Conservation (phyloP, 2,329 filamentous ascomycete species). For the Alternaria tenuissima region DNA sequence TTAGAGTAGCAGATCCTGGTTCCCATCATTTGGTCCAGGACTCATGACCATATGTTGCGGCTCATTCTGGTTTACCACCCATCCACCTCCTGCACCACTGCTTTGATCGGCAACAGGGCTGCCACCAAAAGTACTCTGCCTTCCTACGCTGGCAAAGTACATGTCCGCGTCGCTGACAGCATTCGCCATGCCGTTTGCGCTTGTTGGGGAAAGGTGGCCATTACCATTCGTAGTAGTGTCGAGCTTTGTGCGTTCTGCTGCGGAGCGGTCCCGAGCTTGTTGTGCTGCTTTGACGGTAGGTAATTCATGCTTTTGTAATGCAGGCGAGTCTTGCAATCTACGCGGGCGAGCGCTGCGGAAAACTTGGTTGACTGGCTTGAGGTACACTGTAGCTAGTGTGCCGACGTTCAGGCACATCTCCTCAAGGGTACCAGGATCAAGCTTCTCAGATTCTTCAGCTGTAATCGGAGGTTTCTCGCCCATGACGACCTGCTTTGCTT, state of each 20-base stretch:
- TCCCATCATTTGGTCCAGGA: conserved; percentile 39
- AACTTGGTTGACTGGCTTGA: conserved; percentile 96
- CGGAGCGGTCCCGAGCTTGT: conserved; percentile 43
- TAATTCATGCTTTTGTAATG: conserved; percentile 77
- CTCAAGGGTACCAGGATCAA: conserved; percentile 89
- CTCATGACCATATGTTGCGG: conserved; percentile 42
- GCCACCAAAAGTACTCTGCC: conserved; percentile 49
- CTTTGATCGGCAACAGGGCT: conserved; percentile 43
- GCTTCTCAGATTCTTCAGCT: conserved; percentile 85
- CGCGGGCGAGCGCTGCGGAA: conserved; percentile 88
- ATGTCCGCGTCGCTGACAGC: conserved; percentile 86
- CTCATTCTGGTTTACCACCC: conserved; percentile 49
- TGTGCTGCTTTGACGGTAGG: conserved; percentile 63
- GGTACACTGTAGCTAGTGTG: conserved; percentile 94
- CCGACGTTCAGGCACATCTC: conserved; percentile 98
- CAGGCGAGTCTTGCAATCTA: conserved; percentile 81
- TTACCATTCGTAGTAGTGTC: conserved; percentile 42
- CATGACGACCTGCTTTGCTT: conserved; percentile 91
- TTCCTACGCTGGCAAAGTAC: conserved; percentile 75
- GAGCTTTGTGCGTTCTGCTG: conserved; percentile 39
- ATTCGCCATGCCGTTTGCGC: conserved; percentile 64
- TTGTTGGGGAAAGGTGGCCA: conserved; percentile 28
- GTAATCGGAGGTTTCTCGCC: conserved; percentile 96
- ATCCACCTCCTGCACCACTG: conserved; percentile 36
- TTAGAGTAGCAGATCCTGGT: conserved; percentile 43